A percentile compares a stretch with the other conserved stretches of the same genome.
These are phyloP conservation scores for Debaryomyces tyrocola DNA, from an alignment of 805 yeast species.

Conservation along the genomic window DNA sequence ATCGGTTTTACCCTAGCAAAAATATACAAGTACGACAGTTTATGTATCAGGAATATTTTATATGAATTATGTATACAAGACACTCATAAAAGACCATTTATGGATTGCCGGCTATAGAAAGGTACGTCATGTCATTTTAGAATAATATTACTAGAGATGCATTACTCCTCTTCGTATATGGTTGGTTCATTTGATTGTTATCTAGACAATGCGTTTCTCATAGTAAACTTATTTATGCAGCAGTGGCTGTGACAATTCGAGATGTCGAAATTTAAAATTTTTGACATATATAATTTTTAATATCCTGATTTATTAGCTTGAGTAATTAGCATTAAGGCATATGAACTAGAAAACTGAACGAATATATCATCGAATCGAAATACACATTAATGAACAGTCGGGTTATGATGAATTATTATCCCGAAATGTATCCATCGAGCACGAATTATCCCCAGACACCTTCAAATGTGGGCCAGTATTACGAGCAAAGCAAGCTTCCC, in stretches of 20 bases:
- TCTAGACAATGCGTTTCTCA: not conserved
- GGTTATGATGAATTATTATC: not conserved
- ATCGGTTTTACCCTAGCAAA: too few species aligned
- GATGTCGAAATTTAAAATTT: not conserved
- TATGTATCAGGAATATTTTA: too few species aligned
- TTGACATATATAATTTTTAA: not conserved
- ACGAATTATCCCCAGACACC: too few species aligned
- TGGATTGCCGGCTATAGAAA: too few species aligned
- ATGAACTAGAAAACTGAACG: too few species aligned
- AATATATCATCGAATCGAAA: too few species aligned
- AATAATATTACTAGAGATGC: not conserved
- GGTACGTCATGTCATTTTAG: too few species aligned
- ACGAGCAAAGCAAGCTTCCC: not conserved
- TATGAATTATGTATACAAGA: too few species aligned
- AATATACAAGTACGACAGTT: too few species aligned
- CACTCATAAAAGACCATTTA: too few species aligned
- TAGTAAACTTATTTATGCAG: not conserved
- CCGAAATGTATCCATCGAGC: not conserved
- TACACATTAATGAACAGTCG: not conserved
- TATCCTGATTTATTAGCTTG: not conserved
- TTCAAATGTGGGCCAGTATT: not conserved
- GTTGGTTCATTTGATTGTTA: not conserved
- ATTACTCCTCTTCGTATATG: not conserved
- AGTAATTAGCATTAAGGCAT: too few species aligned
- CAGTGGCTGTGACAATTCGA: not conserved